phyloP scores from a whole-genome alignment of 1,139 yeast genomes.

The Blastobotrys arbuscula region DNA sequence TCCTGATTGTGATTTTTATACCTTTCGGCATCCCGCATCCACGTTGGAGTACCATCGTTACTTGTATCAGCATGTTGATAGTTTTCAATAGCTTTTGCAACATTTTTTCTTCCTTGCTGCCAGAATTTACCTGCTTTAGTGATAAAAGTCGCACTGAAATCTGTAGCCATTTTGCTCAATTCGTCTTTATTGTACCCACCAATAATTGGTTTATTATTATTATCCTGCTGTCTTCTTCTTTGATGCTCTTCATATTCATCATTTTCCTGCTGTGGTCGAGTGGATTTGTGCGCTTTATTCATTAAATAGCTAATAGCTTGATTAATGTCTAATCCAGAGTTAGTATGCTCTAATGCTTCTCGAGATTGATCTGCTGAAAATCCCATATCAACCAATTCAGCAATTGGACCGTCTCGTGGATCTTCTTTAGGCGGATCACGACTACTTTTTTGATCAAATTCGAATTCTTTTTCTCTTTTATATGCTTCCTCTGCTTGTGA shows the following conservation, averaged over 20 bases:
- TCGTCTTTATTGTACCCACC: constrained; percentile 23
- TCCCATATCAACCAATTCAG: constrained; percentile 76
- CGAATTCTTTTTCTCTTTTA: not conserved
- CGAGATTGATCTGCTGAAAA: constrained; percentile 58
- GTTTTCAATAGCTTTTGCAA: constrained; percentile 60
- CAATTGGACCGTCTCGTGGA: constrained; percentile 50
- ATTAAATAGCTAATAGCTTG: constrained; percentile 65
- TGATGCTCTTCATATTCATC: not conserved
- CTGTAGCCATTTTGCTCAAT: constrained; percentile 47
- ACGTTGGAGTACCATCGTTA: constrained; percentile 55
- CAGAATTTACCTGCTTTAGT: constrained; percentile 58
- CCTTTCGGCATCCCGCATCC: constrained; percentile 63
- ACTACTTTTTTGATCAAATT: not conserved
- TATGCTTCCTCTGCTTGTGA: not conserved
- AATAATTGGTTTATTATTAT: not conserved
- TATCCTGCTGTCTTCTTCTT: not conserved
- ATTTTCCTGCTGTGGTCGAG: constrained; percentile 8
- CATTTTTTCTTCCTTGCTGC: constrained; percentile 54
- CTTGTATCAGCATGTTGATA: constrained; percentile 39
- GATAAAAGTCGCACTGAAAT: constrained; percentile 57
- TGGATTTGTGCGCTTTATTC: constrained; percentile 47
- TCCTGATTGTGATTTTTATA: constrained; percentile 8
- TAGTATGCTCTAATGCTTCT: constrained; percentile 50
- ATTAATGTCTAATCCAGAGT: constrained; percentile 55
- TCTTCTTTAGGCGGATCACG: constrained; percentile 16